Evolutionary conservation across 2,329 filamentous ascomycete species (phyloP).

Genomic region (Rhinocladiella similis): DNA sequence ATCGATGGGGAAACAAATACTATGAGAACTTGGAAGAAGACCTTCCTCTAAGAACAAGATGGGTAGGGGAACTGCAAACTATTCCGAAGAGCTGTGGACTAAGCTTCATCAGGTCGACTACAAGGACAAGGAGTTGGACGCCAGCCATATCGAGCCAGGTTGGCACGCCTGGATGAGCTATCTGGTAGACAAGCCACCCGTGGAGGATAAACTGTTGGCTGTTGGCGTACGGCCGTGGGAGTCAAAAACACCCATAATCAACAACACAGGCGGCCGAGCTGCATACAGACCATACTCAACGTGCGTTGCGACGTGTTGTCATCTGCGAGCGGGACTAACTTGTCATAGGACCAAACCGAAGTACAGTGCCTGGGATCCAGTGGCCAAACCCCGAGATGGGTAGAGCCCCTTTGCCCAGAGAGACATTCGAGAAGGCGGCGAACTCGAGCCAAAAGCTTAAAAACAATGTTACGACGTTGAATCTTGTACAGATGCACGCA

Average conservation of each 20-base stretch:
- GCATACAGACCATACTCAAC: slow-evolving; percentile 95
- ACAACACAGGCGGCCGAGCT: slow-evolving; percentile 71
- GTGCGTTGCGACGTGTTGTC: slow-evolving; percentile 57
- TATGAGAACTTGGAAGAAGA: slow-evolving; percentile 91
- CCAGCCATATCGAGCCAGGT: slow-evolving; percentile 79
- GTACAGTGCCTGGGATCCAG: slow-evolving; percentile 36
- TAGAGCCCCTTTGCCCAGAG: slow-evolving; percentile 11
- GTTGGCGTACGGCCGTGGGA: slow-evolving; percentile 74
- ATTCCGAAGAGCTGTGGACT: slow-evolving; percentile 61
- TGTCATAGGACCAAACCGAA: slow-evolving; percentile 37
- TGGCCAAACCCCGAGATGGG: slow-evolving; percentile 33
- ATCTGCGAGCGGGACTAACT: neutral
- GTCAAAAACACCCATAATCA: slow-evolving; percentile 68
- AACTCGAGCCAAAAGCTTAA: slow-evolving; percentile 8
- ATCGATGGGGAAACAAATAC: slow-evolving; percentile 96
- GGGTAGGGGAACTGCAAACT: slow-evolving; percentile 8
- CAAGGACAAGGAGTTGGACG: slow-evolving; percentile 71
- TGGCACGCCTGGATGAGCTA: slow-evolving; percentile 99
- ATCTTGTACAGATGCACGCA: slow-evolving; percentile 25
- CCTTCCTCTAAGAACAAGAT: slow-evolving; percentile 64
- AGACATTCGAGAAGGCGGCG: slow-evolving; percentile 15
- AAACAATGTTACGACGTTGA: slow-evolving; percentile 3
- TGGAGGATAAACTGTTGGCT: slow-evolving; percentile 70
- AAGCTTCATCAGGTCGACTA: slow-evolving; percentile 94
- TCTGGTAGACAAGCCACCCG: slow-evolving; percentile 81